Base-by-base conservation (phyloP, 2,329 filamentous ascomycete species). In the Colletotrichum cuscutae region DNA sequence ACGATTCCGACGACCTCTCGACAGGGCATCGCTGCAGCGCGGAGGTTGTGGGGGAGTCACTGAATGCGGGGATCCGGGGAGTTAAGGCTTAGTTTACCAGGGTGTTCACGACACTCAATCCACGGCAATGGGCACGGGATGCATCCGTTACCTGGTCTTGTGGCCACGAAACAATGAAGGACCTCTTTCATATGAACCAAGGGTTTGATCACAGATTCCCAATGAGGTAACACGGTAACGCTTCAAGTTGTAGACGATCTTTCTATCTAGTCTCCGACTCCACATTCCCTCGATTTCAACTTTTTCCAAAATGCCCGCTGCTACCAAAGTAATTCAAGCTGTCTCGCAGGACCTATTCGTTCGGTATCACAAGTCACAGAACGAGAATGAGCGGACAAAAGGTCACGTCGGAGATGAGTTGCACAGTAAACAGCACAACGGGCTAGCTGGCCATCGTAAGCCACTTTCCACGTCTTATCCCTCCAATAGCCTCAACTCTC, bases 401-500 rank as follows among this genome's bases (percentile, higher is more conserved):
- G 6, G 11, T 22, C 57, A 61, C 13, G 49, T 13, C 58, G 22
- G 19, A 26, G 52, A 11, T 28, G 35, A 53, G 12, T n/a, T 5
- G 12, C 54, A 35, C 24, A 15, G 9, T 19, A 37, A 63, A 49
- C 58, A 35, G 24, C 19, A 22, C 8, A 56, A 56, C 13, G 62
- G 52, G 28, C 19, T 28, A 32, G 26, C 26, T 5, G 26, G 32
- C 56, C 46, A 54, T 5, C 56, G 24, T 15, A 30, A 6, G 6
- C 49, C 35, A 12, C 32, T 22, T 1, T 52, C 64, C 4, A 60
- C 68, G 12, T 65, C 72, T 3, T 74, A 74, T 56, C 72, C 72
- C 6, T 68, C 72, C 35, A 74, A 74, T 15, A 68, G 72, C 28
- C 72, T 74, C 6, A 66, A 72, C 12, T 74, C 72, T 13, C 59